Percentiles rank a stretch among this genome's conserved stretches.
Evolutionary conservation across 495 filamentous ascomycete genomes (phyloP).

Genomic region (Penicillium cataractarum): DNA sequence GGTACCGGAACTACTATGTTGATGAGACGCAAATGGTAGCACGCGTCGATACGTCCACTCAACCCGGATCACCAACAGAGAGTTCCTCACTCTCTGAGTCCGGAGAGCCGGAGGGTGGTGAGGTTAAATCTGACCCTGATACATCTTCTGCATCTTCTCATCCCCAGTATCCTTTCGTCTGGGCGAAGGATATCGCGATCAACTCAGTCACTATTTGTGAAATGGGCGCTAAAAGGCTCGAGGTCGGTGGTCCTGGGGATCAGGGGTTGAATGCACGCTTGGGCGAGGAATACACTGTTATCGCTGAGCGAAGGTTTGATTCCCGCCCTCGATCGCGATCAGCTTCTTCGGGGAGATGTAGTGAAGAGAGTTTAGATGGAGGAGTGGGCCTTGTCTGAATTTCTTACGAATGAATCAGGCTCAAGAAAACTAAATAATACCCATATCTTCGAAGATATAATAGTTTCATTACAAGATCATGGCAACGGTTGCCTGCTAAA

Average conservation of each 20-base stretch:
- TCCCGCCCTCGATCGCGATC: background rate
- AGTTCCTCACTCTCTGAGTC: background rate
- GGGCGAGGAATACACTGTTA: slow-evolving; percentile 47
- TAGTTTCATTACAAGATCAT: slow-evolving; percentile 17
- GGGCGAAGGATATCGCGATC: slow-evolving; percentile 64
- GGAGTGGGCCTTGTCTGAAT: background rate
- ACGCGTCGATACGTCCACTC: slow-evolving; percentile 2
- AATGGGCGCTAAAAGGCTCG: slow-evolving; percentile 73
- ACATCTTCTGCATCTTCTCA: background rate
- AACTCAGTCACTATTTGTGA: slow-evolving; percentile 71
- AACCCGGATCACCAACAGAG: background rate
- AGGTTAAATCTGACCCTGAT: background rate
- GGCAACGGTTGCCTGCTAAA: slow-evolving; percentile 11
- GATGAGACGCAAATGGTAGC: slow-evolving; percentile 32
- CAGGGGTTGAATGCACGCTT: slow-evolving; percentile 38
- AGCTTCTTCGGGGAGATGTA: background rate
- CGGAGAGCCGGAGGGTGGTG: background rate
- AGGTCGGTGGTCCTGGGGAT: slow-evolving; percentile 28
- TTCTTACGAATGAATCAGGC: background rate
- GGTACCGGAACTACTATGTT: slow-evolving; percentile 39
- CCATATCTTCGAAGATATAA: background rate
- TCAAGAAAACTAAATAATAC: background rate
- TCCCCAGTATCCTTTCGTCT: slow-evolving; percentile 44
- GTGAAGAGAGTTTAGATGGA: slow-evolving; percentile 1
- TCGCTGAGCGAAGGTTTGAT: slow-evolving; percentile 40